Conservation (phyloP, 352 stramenopile species). For the Pythium aristosporum region DNA sequence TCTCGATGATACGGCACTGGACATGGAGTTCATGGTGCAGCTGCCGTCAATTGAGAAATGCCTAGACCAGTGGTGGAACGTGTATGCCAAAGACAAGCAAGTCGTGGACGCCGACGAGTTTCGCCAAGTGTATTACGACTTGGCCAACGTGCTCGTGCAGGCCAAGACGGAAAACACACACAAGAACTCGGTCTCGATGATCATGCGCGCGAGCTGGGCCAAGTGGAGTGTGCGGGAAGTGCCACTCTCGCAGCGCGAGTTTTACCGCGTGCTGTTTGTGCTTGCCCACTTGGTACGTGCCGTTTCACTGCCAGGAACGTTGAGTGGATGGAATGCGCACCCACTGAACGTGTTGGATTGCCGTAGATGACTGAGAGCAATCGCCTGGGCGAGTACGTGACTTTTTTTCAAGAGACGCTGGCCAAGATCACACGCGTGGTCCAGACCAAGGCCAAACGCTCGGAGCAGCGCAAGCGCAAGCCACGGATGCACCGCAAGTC, state of each 20-base stretch:
- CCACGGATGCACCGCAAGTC: conserved; percentile 30
- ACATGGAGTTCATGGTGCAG: conserved; percentile 85
- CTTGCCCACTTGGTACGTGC: conserved; percentile 64
- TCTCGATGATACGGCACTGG: conserved; percentile 66
- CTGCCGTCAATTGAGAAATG: conserved; percentile 83
- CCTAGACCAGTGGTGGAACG: conserved; percentile 63
- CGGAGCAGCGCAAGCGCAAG: conserved; percentile 26
- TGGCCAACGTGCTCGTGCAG: conserved; percentile 70
- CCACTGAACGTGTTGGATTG: background rate
- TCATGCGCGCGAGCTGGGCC: conserved; percentile 62
- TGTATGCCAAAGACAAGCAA: conserved; percentile 45
- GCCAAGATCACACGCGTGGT: conserved; percentile 47
- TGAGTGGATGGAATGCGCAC: background rate
- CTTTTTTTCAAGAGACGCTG: conserved; percentile 75
- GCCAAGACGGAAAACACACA: conserved; percentile 76
- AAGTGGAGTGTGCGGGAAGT: conserved; percentile 65
- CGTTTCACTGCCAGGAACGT: background rate
- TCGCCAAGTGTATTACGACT: conserved; percentile 63
- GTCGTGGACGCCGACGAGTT: conserved; percentile 66
- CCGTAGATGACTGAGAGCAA: conserved; percentile 74
- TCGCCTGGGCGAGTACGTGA: conserved; percentile 63
- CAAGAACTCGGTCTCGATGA: conserved; percentile 80
- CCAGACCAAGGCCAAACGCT: conserved; percentile 40
- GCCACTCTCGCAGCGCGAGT: conserved; percentile 54
- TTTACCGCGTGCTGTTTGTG: conserved; percentile 68